Conservation (phyloP, 1,284 basidiomycete genomes). For the Neonothopanus nambi region DNA sequence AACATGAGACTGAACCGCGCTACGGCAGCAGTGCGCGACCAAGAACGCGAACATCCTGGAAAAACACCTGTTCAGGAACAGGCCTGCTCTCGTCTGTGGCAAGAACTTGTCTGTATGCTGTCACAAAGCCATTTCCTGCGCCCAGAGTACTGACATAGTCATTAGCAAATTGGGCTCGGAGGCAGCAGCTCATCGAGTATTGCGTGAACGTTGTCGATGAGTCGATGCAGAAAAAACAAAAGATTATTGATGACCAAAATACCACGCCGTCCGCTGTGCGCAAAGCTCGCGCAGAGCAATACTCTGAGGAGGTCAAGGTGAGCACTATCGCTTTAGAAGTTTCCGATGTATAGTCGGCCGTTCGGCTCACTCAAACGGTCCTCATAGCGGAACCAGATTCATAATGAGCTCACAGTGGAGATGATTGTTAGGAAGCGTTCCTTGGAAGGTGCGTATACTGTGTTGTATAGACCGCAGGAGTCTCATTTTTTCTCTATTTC, state of each 20-base stretch:
- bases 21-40: slow-evolving; percentile 77
- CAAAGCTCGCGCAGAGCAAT: slow-evolving; percentile 56
- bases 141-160: slow-evolving; percentile 9
- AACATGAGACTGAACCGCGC: slow-evolving; percentile 85
- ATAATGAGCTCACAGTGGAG: slow-evolving; percentile 79
- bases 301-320: slow-evolving; percentile 77
- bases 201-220: slow-evolving; percentile 74
- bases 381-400: slow-evolving; percentile 72
- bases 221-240: slow-evolving; percentile 61
- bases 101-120: slow-evolving; percentile 75
- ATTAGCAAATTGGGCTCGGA: slow-evolving; percentile 81
- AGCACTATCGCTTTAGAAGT: slow-evolving; percentile 26
- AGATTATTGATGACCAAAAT: slow-evolving; percentile 41
- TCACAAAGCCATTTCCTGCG: neutral
- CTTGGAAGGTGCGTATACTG: slow-evolving; percentile 62
- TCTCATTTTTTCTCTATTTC: neutral
- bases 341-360: slow-evolving; percentile 13
- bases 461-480: slow-evolving; percentile 16
- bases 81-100: slow-evolving; percentile 81
- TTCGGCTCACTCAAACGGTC: neutral
- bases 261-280: slow-evolving; percentile 47
- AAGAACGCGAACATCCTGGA: slow-evolving; percentile 47
- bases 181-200: slow-evolving; percentile 78
- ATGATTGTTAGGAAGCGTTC: slow-evolving; percentile 77
- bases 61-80: slow-evolving; percentile 62